These are phyloP conservation scores for Dentiscutata heterogama DNA, from an alignment of 371 early-diverging fungal species.

Conservation along the genomic window DNA sequence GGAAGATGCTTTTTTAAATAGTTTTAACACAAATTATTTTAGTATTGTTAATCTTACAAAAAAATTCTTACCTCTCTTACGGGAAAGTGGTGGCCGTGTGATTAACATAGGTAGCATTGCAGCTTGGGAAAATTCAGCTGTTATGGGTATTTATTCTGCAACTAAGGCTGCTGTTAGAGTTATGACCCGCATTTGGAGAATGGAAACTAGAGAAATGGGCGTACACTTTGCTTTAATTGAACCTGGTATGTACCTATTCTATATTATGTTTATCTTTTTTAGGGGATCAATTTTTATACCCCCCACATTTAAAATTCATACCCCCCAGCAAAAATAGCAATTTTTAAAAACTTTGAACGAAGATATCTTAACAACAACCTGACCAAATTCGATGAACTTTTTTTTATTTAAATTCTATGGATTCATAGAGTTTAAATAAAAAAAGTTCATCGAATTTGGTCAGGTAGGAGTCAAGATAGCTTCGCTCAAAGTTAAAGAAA, in stretches of 20 bases:
- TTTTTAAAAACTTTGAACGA: too few relatives aligned
- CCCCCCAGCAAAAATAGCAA: too few relatives aligned
- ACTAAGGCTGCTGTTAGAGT: conserved; percentile 40
- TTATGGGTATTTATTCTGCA: conserved; percentile 38
- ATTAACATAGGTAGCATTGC: conserved; percentile 41
- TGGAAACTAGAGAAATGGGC: conserved; percentile 33
- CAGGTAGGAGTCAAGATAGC: too few relatives aligned
- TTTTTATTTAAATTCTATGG: too few relatives aligned
- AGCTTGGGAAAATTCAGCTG: conserved; percentile 7
- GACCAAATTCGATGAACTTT: too few relatives aligned
- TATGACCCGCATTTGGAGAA: conserved; percentile 33
- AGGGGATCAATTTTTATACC: too few relatives aligned
- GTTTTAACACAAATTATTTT: conserved; percentile 45
- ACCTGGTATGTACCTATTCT: conserved; percentile 32
- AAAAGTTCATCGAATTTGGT: too few relatives aligned
- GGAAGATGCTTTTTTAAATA: conserved; percentile 21
- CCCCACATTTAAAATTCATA: too few relatives aligned
- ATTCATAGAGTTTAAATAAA: too few relatives aligned
- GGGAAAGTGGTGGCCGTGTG: conserved; percentile 31
- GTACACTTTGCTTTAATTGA: conserved; percentile 34
- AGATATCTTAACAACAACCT: too few relatives aligned
- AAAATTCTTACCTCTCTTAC: conserved; percentile 38
- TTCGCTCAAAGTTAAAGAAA: too few relatives aligned
- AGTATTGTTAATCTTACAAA: conserved; percentile 37
- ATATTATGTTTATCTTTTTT: not conserved